A percentile compares a stretch with the other conserved stretches of the same genome.
Evolutionary conservation across 1,139 yeast species (phyloP).

Genomic region (Barnettozyma hawaiiensis): DNA sequence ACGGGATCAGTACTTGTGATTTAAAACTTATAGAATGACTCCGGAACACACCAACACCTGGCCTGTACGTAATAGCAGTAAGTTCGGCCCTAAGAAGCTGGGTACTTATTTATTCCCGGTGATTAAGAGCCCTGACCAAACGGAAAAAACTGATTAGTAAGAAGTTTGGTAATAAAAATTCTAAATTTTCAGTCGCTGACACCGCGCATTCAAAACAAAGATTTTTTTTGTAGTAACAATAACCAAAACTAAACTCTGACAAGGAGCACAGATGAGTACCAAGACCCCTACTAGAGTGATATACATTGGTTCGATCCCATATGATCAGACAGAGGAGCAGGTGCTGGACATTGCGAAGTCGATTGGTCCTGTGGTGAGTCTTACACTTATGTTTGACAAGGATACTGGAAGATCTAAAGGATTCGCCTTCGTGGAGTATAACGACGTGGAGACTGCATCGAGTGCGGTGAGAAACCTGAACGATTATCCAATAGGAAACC

Average conservation of each 20-base stretch:
- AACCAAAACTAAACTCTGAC: too few relatives aligned
- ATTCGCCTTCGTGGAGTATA: conserved; percentile 77
- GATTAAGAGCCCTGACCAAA: too few relatives aligned
- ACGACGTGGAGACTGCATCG: conserved; percentile 68
- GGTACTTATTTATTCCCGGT: too few relatives aligned
- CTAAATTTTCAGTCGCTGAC: too few relatives aligned
- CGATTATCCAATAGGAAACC: conserved; percentile 69
- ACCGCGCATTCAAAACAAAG: too few relatives aligned
- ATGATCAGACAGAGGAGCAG: conserved; percentile 85
- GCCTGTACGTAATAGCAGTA: too few relatives aligned
- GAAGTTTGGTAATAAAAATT: too few relatives aligned
- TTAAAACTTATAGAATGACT: background rate
- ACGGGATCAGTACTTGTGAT: conserved; percentile 6
- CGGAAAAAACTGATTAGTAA: too few relatives aligned
- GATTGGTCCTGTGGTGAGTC: conserved; percentile 80
- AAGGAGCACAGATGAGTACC: conserved; percentile 17
- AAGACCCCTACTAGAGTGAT: conserved; percentile 41
- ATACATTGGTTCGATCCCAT: conserved; percentile 63
- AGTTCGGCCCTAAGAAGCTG: too few relatives aligned
- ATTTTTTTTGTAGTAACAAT: too few relatives aligned
- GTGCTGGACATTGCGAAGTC: conserved; percentile 70
- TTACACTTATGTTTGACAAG: conserved; percentile 78
- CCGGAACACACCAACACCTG: background rate
- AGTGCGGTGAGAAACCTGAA: conserved; percentile 88
- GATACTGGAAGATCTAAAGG: conserved; percentile 91